phyloP scores from a whole-genome alignment of 306 rosid genomes.

The Fragaria ananassa region DNA sequence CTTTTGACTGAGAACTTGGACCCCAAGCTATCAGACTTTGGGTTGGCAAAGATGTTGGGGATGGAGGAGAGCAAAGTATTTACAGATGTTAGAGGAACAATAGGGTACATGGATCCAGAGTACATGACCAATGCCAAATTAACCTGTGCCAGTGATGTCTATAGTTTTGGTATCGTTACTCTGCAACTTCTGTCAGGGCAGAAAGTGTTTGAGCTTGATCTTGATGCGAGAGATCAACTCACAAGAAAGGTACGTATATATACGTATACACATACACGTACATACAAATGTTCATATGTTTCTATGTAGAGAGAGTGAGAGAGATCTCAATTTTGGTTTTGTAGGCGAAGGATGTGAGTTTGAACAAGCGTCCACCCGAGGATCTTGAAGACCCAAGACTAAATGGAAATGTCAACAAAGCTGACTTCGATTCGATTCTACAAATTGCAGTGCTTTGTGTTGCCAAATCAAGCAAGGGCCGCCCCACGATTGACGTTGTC shows the following conservation, averaged over 20 bases:
- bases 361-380: conserved; percentile 50
- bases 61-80: conserved; percentile 75
- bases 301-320: not conserved
- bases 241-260: conserved; percentile 59
- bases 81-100: conserved; percentile 83
- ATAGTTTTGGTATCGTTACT: conserved; percentile 78
- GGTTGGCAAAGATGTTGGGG: conserved; percentile 72
- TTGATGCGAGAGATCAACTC: conserved; percentile 80
- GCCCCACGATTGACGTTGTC: conserved; percentile 62
- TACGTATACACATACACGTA: not conserved
- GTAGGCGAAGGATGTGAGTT: conserved; percentile 74
- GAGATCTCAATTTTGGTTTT: conserved; percentile 1
- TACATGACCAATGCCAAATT: conserved; percentile 86
- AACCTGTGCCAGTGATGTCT: conserved; percentile 79
- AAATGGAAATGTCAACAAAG: conserved; percentile 49
- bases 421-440: conserved; percentile 57
- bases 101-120: conserved; percentile 97
- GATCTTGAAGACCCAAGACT: conserved; percentile 78
- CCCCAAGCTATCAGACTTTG: conserved; percentile 85
- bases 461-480: conserved; percentile 71
- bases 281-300: not conserved
- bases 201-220: conserved; percentile 73
- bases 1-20: conserved; percentile 63
- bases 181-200: conserved; percentile 84
- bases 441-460: conserved; percentile 75